A percentile compares a stretch with the other conserved stretches of the same genome.
phyloP scores from a whole-genome alignment of 768 basidiomycete genomes.

The Mycena chlorophos region DNA sequence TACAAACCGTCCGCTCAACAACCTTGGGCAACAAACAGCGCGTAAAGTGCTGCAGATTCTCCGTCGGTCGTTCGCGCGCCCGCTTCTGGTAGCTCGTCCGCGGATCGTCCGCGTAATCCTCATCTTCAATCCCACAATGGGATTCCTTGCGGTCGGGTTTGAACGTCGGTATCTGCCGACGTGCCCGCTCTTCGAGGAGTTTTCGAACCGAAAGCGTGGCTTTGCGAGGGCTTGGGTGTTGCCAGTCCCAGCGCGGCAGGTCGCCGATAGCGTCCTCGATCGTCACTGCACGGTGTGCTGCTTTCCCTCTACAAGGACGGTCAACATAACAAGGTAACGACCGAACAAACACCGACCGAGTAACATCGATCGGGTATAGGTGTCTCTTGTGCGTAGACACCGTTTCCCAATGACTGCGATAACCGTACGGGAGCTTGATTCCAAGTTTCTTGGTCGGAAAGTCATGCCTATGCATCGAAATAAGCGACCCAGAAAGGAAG shows the following conservation, averaged over 20 bases:
- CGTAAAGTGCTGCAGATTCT: constrained; percentile 70
- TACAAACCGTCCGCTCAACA: constrained; percentile 53
- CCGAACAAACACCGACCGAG: too few species aligned
- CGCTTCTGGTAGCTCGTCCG: constrained; percentile 46
- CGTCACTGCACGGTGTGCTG: constrained; percentile 57
- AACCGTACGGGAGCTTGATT: constrained; percentile 50
- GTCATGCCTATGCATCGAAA: constrained; percentile 35
- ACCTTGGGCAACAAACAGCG: constrained; percentile 48
- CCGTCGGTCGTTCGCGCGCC: constrained; percentile 46
- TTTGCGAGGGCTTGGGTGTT: constrained; percentile 32
- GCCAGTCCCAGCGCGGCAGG: constrained; percentile 76
- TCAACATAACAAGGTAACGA: neutral
- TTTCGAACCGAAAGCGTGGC: constrained; percentile 12
- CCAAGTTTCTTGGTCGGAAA: constrained; percentile 48
- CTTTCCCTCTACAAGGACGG: constrained; percentile 40
- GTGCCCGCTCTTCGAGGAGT: constrained; percentile 24
- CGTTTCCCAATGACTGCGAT: constrained; percentile 26
- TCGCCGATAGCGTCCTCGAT: constrained; percentile 76
- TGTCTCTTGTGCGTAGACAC: neutral
- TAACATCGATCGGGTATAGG: neutral
- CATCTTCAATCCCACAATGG: constrained; percentile 39
- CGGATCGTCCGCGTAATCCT: constrained; percentile 35
- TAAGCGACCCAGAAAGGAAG: neutral
- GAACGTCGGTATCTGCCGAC: constrained; percentile 36
- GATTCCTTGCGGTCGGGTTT: constrained; percentile 32